Evolutionary conservation across 495 filamentous ascomycete species (phyloP).

Genomic region (Penicillium bialowiezense): DNA sequence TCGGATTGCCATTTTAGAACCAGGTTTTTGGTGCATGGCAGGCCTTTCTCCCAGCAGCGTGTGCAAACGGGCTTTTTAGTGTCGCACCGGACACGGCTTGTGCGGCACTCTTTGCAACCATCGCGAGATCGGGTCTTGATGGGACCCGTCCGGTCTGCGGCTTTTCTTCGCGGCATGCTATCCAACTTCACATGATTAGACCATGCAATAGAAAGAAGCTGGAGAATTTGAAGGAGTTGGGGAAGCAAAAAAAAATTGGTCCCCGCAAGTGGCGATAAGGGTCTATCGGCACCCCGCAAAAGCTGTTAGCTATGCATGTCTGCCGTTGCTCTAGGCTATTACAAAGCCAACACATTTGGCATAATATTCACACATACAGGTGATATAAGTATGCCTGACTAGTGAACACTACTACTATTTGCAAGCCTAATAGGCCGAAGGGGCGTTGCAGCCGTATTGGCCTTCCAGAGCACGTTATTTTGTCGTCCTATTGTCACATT

Average conservation of each 20-base stretch:
- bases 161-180: slow-evolving; percentile 46
- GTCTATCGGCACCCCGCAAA: slow-evolving; percentile 1
- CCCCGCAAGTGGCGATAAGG: slow-evolving; percentile 1
- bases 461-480: no score
- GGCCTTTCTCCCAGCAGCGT: slow-evolving; percentile 34
- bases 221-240: background rate
- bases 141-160: slow-evolving; percentile 39
- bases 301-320: background rate
- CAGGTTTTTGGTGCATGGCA: slow-evolving; percentile 38
- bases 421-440: no score
- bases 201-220: background rate
- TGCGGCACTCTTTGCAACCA: slow-evolving; percentile 44
- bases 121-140: slow-evolving; percentile 45
- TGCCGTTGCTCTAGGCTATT: no score
- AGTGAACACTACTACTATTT: no score
- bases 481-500: no score
- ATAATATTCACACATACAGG: no score
- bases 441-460: no score
- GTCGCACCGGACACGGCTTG: slow-evolving; percentile 44
- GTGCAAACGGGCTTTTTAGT: slow-evolving; percentile 42
- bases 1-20: slow-evolving; percentile 48
- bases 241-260: background rate
- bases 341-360: no score
- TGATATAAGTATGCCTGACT: no score
- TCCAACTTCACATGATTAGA: slow-evolving; percentile 25